Evolutionary conservation across 2,329 filamentous ascomycete genomes (phyloP).

Genomic region (Dothidotthia symphoricarpi): DNA sequence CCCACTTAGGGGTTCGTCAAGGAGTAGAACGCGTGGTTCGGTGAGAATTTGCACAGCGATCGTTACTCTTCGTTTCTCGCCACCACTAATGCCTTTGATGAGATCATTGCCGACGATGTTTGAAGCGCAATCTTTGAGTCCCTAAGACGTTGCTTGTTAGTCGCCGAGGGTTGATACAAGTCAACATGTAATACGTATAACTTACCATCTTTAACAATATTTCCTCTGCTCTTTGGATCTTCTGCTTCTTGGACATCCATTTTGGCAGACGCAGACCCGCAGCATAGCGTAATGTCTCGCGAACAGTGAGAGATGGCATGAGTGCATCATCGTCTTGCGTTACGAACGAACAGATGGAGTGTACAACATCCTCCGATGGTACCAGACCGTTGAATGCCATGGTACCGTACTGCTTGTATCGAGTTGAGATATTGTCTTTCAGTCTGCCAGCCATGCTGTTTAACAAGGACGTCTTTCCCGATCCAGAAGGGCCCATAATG

Average conservation of each 20-base stretch:
- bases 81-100: constrained; percentile 75
- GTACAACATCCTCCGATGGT: constrained; percentile 66
- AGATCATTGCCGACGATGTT: constrained; percentile 70
- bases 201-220: constrained; percentile 71
- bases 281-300: constrained; percentile 67
- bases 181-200: too few relatives aligned
- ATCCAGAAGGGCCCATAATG: constrained; percentile 78
- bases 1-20: constrained; percentile 66
- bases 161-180: too few relatives aligned
- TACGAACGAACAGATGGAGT: constrained; percentile 72
- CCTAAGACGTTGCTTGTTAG: too few relatives aligned
- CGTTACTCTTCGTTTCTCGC: constrained; percentile 73
- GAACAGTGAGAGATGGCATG: constrained; percentile 70
- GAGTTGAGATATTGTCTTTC: constrained; percentile 60
- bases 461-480: constrained; percentile 72
- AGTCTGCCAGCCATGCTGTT: constrained; percentile 71
- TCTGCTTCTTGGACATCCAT: constrained; percentile 68
- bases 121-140: constrained; percentile 74
- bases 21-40: constrained; percentile 67
- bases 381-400: constrained; percentile 69
- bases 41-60: constrained; percentile 77
- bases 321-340: constrained; percentile 77
- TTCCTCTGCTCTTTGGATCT: constrained; percentile 66
- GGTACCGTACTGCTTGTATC: constrained; percentile 61
- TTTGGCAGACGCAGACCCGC: constrained; percentile 68